Evolutionary conservation across 2,329 filamentous ascomycete species (phyloP).

Genomic region (Curvularia verruculosa): DNA sequence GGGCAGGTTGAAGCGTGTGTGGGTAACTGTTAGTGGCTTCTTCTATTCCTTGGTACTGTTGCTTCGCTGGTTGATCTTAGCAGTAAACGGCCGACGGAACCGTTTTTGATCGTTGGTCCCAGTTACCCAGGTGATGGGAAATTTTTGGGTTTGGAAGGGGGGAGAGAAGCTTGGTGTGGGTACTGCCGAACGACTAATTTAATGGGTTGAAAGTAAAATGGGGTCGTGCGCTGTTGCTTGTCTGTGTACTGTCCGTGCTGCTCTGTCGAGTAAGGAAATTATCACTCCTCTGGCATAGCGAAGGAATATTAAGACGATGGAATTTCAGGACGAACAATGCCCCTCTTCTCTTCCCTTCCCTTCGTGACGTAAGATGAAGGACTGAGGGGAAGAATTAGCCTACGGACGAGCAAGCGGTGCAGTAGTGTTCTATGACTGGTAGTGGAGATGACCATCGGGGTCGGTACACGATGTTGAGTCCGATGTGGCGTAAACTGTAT

Average conservation of each 20-base stretch:
- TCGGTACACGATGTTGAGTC: background rate
- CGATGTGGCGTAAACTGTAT: background rate
- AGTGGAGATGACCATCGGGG: background rate
- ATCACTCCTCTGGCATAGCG: background rate
- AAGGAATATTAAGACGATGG: background rate
- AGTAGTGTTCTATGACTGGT: background rate
- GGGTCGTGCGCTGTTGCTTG: background rate
- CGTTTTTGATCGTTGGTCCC: background rate
- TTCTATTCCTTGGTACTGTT: background rate
- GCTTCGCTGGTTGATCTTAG: background rate
- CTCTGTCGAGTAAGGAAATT: background rate
- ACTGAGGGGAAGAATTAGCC: background rate
- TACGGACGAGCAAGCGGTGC: background rate
- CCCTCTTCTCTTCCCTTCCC: background rate
- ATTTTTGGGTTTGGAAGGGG: background rate
- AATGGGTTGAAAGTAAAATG: background rate
- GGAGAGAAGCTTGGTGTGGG: background rate
- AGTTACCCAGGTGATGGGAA: background rate
- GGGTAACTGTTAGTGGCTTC: background rate
- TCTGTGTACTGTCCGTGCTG: background rate
- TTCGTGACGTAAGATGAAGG: background rate
- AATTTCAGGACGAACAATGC: background rate
- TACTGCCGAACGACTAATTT: background rate
- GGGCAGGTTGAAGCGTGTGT: background rate
- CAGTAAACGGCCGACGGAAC: background rate